Evolutionary conservation across 345 rosid species (phyloP).

Genomic region (Salix brachista): DNA sequence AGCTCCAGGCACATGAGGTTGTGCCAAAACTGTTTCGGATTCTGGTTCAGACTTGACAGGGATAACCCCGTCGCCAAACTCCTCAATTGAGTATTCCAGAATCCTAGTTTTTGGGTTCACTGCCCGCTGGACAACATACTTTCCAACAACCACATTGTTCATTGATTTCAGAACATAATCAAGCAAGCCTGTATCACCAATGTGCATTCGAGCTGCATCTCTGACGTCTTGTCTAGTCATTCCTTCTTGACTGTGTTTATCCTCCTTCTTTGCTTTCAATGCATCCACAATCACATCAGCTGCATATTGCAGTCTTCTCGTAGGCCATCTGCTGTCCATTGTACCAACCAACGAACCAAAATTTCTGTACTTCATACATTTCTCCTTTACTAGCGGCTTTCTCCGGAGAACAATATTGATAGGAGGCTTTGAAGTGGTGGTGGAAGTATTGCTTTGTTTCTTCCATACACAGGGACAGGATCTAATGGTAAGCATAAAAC

Average conservation of each 20-base stretch:
- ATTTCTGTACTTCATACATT: conserved; percentile 32
- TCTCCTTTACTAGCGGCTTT: conserved; percentile 33
- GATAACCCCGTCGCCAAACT: conserved; percentile 26
- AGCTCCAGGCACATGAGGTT: conserved; percentile 34
- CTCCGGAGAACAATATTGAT: conserved; percentile 22
- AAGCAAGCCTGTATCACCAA: conserved; percentile 85
- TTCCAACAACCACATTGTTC: conserved; percentile 68
- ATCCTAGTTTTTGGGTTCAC: conserved; percentile 58
- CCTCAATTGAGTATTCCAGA: conserved; percentile 68
- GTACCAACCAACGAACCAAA: conserved; percentile 45
- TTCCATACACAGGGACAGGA: conserved; percentile 32
- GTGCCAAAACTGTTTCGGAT: conserved; percentile 12
- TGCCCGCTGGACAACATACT: conserved; percentile 46
- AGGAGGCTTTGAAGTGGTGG: conserved; percentile 19
- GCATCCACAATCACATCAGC: conserved; percentile 74
- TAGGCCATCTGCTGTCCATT: conserved; percentile 79
- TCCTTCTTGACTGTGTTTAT: conserved; percentile 34
- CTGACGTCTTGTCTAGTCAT: conserved; percentile 89
- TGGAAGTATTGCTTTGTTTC: conserved; percentile 22
- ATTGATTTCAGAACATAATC: conserved; percentile 79
- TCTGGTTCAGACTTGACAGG: conserved; percentile 11
- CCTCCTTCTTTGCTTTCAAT: conserved; percentile 46
- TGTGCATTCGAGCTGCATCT: conserved; percentile 83
- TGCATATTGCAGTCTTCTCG: conserved; percentile 67
- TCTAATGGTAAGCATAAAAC: conserved; percentile 65